Base-by-base conservation (phyloP, 108 stramenopile species). In the Skeletonema potamos region DNA sequence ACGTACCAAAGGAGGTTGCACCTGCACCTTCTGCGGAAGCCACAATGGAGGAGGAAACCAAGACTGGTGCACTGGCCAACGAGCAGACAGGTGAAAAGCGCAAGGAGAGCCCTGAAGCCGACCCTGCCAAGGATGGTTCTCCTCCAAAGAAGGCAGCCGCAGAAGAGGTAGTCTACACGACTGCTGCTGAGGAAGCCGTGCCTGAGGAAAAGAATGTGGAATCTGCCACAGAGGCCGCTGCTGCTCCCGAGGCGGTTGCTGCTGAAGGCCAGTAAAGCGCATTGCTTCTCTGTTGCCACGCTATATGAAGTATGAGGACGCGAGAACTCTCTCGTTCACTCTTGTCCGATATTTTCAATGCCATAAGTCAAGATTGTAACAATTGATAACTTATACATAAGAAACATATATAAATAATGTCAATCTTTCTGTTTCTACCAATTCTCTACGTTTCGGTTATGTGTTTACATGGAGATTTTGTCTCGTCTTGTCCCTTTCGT, bases 91-190 rank as follows among this genome's bases (percentile, higher is more conserved):
- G 44, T 46, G 44, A 46, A 2, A 46, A 46, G 44, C 44, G 44
- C 18, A 46, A 46, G 44, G 44, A 17, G 18, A 18, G 17, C 6
- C 44, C 44, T 18, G 44, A 12, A 3, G 44, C 44, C 5, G 36
- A 37, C 36, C 18, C 44, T 46, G 44, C 18, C 44, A 46, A 64
- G 64, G 64, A 64, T 46, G 64, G 64, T 0, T 41, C 44, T 46
- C 64, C 64, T 22, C 20, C 64, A 36, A 64, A 64, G 64, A 64
- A 64, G 64, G 64, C 29, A 17, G 64, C 64, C 27, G 24, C 44
- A 12, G 43, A 64, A 9, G 37, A 37, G 26, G 43, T 44, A 43
- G 41, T 13, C 44, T 20, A 13, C 46, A 46, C 30, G 41, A 44
- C 34, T 29, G 41, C 56, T 20, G 27, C 20, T 27, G 56, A 57